Base-by-base conservation (phyloP, 495 filamentous ascomycete species). In the Neurospora sublineolata region DNA sequence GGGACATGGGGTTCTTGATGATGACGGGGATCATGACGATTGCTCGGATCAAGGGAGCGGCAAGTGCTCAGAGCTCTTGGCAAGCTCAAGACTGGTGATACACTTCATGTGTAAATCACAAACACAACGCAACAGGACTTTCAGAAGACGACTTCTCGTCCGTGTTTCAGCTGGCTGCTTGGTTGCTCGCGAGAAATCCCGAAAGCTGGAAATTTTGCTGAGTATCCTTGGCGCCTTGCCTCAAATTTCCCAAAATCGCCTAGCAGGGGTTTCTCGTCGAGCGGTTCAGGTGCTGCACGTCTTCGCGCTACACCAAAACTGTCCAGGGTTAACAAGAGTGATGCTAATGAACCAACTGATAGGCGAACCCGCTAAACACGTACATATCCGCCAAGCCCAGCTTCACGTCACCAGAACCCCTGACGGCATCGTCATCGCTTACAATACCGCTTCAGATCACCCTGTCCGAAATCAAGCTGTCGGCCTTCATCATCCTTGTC, bases 361-460 rank as follows among this genome's bases (percentile, higher is more conserved):
- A 91, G 88, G 95, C 94, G 72, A 99, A 99, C 76, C 95, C 95
- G 41, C 83, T 99, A 46, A 97, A 99, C 80, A 99, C 95, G 23
- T 97, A 95, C 79, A 85, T 99, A 64, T 91, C 90, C 37, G 94
- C 94, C 38, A 92, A 94, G 79, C 95, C 95, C 18, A 88, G 88
- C 67, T 98, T 97, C 80, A 93, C 93, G 30, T 97, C 94, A 33
- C 95, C 95, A 4, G 87, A 93, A 80, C 95, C 95, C 39, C 82
- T 99, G n/a, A 94, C 95, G 69, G 95, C 95, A 27, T 88, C 93
- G 75, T 94, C 94, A 52, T 92, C 94, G 38, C 87, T 99, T 72
- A 99, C 95, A 20, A 99, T 99, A 77, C 95, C 95, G 27, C 82
- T 99, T 4, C 93, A 97, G 82, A 97, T 99, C 74, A 99, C 94